A percentile compares a stretch with the other conserved stretches of the same genome.
Evolutionary conservation across 768 basidiomycete genomes (phyloP).

Genomic region (Tylopilus intermedius): DNA sequence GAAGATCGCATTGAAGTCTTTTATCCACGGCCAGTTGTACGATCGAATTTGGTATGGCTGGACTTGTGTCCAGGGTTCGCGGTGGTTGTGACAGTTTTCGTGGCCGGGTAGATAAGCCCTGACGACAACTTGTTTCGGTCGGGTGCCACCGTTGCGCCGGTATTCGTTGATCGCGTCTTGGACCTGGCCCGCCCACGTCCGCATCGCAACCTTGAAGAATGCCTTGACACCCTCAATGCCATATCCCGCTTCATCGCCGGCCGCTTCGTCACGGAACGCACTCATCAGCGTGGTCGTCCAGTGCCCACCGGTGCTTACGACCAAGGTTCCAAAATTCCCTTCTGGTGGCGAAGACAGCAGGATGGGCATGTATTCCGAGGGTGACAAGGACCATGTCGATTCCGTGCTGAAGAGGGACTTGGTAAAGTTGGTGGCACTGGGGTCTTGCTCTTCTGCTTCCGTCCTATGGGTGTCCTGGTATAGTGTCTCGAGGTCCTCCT

Average conservation of each 20-base stretch:
- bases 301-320: conserved; percentile 63
- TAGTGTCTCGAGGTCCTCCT: conserved; percentile 43
- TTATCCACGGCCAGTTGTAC: conserved; percentile 66
- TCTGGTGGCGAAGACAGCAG: conserved; percentile 44
- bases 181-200: conserved; percentile 48
- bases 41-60: conserved; percentile 42
- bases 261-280: conserved; percentile 34
- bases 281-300: conserved; percentile 59
- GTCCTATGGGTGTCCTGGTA: conserved; percentile 30
- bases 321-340: conserved; percentile 54
- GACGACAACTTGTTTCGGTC: conserved; percentile 45
- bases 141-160: conserved; percentile 22
- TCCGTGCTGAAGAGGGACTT: conserved; percentile 52
- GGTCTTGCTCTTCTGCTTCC: conserved; percentile 15
- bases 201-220: conserved; percentile 57
- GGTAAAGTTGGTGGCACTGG: conserved; percentile 21
- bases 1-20: conserved; percentile 53
- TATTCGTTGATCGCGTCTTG: conserved; percentile 41
- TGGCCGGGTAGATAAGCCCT: conserved; percentile 63
- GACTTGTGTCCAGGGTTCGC: conserved; percentile 44
- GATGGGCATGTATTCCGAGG: conserved; percentile 47
- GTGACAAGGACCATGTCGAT: conserved; percentile 47
- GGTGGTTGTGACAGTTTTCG: conserved; percentile 53
- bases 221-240: conserved; percentile 52
- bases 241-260: conserved; percentile 32